A percentile compares a stretch with the other conserved stretches of the same genome.
These are phyloP conservation scores for Elsinoe australis DNA, from an alignment of 2,329 filamentous ascomycete genomes.

Conservation along the genomic window DNA sequence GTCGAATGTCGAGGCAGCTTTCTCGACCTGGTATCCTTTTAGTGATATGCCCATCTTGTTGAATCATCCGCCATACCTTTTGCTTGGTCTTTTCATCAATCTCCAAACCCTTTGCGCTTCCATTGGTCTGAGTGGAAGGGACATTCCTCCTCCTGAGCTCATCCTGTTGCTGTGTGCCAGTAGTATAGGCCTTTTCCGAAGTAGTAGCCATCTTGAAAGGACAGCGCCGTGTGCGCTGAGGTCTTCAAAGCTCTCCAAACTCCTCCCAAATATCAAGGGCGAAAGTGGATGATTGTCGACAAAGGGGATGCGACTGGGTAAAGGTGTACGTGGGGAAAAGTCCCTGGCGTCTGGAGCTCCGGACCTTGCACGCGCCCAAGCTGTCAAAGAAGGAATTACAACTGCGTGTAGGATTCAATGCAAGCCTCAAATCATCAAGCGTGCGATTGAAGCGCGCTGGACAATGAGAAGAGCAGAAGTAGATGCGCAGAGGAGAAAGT, in stretches of 20 bases:
- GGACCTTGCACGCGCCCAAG: slow-evolving; percentile 1
- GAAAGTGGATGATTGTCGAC: too few relatives aligned
- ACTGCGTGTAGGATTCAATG: too few relatives aligned
- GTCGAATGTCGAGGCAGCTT: slow-evolving; percentile 55
- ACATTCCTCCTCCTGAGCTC: slow-evolving; percentile 42
- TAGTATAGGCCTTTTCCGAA: slow-evolving; percentile 23
- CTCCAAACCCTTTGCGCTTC: slow-evolving; percentile 28
- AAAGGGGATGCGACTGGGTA: slow-evolving; percentile 1
- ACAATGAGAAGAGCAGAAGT: not conserved
- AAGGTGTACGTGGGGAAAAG: slow-evolving; percentile 15
- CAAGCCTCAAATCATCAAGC: too few relatives aligned
- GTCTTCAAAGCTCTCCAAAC: not conserved
- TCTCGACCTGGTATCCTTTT: slow-evolving; percentile 35
- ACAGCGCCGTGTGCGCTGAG: slow-evolving; percentile 8
- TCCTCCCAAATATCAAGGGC: too few relatives aligned
- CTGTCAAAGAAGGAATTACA: slow-evolving; percentile 1
- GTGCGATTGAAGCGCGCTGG: not conserved
- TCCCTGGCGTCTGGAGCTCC: slow-evolving; percentile 16
- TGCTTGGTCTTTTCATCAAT: slow-evolving; percentile 41
- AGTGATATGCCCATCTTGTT: too few relatives aligned
- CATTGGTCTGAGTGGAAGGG: slow-evolving; percentile 28
- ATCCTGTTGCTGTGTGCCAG: slow-evolving; percentile 38
- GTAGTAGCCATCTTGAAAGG: slow-evolving; percentile 23
- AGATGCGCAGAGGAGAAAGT: not conserved
- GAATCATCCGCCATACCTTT: slow-evolving; percentile 35